phyloP scores from a whole-genome alignment of 2,329 filamentous ascomycete species.

The Periconia digitata region DNA sequence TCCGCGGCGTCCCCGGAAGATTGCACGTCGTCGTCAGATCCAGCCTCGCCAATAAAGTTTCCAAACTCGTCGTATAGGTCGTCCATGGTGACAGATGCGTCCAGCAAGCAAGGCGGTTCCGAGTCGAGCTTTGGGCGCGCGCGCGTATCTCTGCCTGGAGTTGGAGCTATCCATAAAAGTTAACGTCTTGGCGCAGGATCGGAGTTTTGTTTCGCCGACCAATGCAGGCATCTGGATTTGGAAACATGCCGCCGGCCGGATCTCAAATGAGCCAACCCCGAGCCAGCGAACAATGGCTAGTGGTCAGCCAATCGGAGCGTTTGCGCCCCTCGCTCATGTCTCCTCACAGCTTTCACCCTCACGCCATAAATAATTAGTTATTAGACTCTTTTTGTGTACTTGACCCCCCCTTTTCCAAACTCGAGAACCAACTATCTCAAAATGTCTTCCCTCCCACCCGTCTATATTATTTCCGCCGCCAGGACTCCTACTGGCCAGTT shows the following conservation, averaged over 20 bases:
- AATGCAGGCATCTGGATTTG: neutral
- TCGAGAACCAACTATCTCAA: slow-evolving; percentile 34
- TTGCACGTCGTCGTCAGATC: slow-evolving; percentile 84
- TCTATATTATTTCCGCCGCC: slow-evolving; percentile 93
- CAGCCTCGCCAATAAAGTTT: slow-evolving; percentile 96
- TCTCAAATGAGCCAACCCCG: neutral
- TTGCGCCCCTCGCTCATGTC: slow-evolving; percentile 18
- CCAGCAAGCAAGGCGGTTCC: slow-evolving; percentile 8
- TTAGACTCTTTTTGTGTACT: neutral
- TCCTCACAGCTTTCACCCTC: slow-evolving; percentile 5
- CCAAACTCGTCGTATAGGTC: slow-evolving; percentile 99
- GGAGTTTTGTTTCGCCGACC: slow-evolving; percentile 14
- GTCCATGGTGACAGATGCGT: slow-evolving; percentile 65
- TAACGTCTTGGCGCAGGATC: slow-evolving; percentile 18
- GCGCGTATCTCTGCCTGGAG: slow-evolving; percentile 16
- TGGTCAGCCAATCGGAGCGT: slow-evolving; percentile 17
- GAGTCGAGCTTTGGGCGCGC: slow-evolving; percentile 13
- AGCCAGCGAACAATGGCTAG: slow-evolving; percentile 13
- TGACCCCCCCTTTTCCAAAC: slow-evolving; percentile 8
- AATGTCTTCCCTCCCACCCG: slow-evolving; percentile 80
- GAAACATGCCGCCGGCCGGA: neutral
- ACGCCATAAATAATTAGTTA: slow-evolving; percentile 16
- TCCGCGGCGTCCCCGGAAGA: slow-evolving; percentile 75
- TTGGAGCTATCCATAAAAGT: slow-evolving; percentile 32
- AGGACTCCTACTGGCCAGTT: slow-evolving; percentile 94